Base-by-base conservation (phyloP, 1,284 basidiomycete species). In the Cryptococcus depauperatus region DNA sequence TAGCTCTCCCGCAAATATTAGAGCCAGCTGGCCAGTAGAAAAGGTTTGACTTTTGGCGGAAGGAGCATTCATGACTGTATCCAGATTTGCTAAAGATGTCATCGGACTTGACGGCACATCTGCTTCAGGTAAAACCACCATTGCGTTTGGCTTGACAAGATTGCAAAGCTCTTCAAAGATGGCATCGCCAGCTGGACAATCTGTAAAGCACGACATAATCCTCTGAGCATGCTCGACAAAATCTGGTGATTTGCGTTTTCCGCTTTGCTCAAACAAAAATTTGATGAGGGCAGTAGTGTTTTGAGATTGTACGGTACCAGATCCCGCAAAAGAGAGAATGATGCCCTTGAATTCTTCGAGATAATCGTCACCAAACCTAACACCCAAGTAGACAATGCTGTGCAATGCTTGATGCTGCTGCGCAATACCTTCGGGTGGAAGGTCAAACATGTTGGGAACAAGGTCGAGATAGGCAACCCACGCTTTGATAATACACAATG, bases 201-300 rank as follows among this genome's bases (percentile, higher is more conserved):
- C 82, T 37, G 86, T 87, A 11, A 96, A 76, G 53, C 82, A 91
- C 0, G 89, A 84, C 23, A 93, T 79, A 41, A 92, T 81, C 52
- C 83, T 83, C 41, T 85, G 81, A 1, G 86, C 85, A 58, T 86
- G 85, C 39, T 74, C 75, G 47, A 92, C 79, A 62, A 89, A 93
- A 9, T 81, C 77, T 4, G 78, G 76, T 54, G 79, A 88, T 25
- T 85, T 82, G 35, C 90, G 82, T 68, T 84, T 85, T 45, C 85
- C 81, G 0, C 86, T 85, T 58, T 95, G 87, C 54, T 91, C 86
- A 35, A 95, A 76, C 3, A 95, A 72, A 68, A 91, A 95, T 37
- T 83, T 80, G 44, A 87, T 76, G 18, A 90, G 77, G 0, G 85
- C 85, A 50, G 83, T 83, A 0, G 84, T 85, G 56, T 91, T 91